phyloP scores from a whole-genome alignment of 345 rosid genomes.

The Gossypium arboreum region DNA sequence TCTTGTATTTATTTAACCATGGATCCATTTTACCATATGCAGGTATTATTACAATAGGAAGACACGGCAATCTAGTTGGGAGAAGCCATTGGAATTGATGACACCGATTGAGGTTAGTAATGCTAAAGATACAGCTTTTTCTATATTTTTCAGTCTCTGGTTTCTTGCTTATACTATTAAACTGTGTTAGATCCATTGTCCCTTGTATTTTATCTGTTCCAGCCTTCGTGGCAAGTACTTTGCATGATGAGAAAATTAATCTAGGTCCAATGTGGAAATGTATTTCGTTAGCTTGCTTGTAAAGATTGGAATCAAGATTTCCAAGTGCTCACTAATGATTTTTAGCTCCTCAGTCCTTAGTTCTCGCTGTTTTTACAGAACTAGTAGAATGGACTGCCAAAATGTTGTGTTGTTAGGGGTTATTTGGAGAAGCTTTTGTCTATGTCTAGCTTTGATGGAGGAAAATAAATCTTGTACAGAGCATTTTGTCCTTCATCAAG shows the following conservation, averaged over 20 bases:
- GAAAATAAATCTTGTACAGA: not conserved
- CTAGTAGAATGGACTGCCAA: not conserved
- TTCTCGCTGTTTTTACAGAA: not conserved
- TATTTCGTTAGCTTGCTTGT: slow-evolving; percentile 9
- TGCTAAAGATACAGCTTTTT: slow-evolving; percentile 2
- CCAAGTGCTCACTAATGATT: not conserved
- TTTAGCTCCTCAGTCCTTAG: not conserved
- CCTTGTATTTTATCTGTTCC: not conserved
- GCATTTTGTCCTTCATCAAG: not conserved
- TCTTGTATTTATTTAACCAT: slow-evolving; percentile 7
- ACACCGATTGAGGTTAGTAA: slow-evolving; percentile 79
- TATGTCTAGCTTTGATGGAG: not conserved
- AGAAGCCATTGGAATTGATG: slow-evolving; percentile 91
- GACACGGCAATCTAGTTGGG: slow-evolving; percentile 83
- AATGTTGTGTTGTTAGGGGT: not conserved
- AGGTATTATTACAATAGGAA: slow-evolving; percentile 89
- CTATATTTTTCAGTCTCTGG: not conserved
- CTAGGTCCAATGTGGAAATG: not conserved
- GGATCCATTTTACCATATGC: slow-evolving; percentile 18
- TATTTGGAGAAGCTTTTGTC: not conserved
- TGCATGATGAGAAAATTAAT: slow-evolving; percentile 1
- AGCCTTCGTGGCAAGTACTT: not conserved
- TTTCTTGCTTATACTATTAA: not conserved
- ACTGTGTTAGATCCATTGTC: not conserved
- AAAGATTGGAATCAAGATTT: slow-evolving; percentile 1